These are phyloP conservation scores for Onygenales sp. DNA, from an alignment of 2,329 filamentous ascomycete genomes.

Conservation along the genomic window DNA sequence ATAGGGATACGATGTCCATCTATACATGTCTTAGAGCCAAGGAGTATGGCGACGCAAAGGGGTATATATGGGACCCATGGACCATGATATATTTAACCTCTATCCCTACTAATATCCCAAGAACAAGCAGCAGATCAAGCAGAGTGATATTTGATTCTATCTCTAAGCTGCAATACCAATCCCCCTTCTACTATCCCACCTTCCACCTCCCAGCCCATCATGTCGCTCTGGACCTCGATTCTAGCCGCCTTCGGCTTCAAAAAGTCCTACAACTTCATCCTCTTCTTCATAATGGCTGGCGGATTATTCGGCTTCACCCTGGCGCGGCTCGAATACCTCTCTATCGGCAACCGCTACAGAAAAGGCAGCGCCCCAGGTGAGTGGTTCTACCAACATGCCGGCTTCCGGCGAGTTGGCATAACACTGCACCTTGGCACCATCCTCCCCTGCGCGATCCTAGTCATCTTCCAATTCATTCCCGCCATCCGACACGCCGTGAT, in stretches of 20 bases:
- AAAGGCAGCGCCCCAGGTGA: slow-evolving; percentile 31
- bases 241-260: slow-evolving; percentile 40
- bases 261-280: slow-evolving; percentile 48
- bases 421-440: slow-evolving; percentile 33
- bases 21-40: no score
- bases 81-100: no score
- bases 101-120: no score
- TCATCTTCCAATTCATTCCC: slow-evolving; percentile 34
- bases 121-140: no score
- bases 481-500: slow-evolving; percentile 38
- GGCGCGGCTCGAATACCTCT: slow-evolving; percentile 40
- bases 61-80: no score
- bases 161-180: background rate
- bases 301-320: slow-evolving; percentile 41
- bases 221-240: background rate
- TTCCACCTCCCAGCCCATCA: background rate
- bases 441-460: slow-evolving; percentile 31
- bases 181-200: slow-evolving; percentile 11
- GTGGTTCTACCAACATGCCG: slow-evolving; percentile 33
- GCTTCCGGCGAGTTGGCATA: slow-evolving; percentile 30
- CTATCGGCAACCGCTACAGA: slow-evolving; percentile 28
- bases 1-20: no score
- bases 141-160: background rate
- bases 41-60: no score
- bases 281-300: slow-evolving; percentile 42